Percentiles rank a stretch among this genome's conserved stretches.
Evolutionary conservation across 345 rosid genomes (phyloP).

Genomic region (Pugionium dolabratum): DNA sequence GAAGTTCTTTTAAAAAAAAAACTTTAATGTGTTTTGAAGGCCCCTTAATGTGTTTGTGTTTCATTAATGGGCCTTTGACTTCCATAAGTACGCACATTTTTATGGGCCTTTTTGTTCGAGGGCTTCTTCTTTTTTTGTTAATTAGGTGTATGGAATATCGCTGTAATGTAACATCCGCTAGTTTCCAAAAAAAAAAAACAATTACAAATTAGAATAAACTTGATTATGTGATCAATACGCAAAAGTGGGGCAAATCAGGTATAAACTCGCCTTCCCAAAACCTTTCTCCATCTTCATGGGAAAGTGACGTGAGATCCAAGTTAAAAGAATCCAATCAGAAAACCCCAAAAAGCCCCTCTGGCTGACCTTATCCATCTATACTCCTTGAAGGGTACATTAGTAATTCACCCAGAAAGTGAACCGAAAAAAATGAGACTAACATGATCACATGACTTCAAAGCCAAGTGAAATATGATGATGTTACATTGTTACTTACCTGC

Average conservation of each 20-base stretch:
- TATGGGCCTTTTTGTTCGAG: neutral
- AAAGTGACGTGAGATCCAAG: slow-evolving; percentile 53
- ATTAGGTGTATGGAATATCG: neutral
- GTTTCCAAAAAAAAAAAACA: neutral
- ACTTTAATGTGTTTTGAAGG: too few species aligned
- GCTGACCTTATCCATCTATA: neutral
- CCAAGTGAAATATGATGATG: slow-evolving; percentile 57
- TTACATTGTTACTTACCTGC: slow-evolving; percentile 65
- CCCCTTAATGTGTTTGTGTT: neutral
- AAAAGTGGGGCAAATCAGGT: slow-evolving; percentile 32
- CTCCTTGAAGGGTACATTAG: slow-evolving; percentile 31
- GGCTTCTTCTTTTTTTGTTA: neutral
- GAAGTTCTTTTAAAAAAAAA: too few species aligned
- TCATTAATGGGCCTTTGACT: neutral
- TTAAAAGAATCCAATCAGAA: slow-evolving; percentile 28
- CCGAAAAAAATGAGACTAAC: slow-evolving; percentile 20
- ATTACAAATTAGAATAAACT: neutral
- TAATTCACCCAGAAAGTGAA: slow-evolving; percentile 18
- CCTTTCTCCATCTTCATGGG: slow-evolving; percentile 51
- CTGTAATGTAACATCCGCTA: slow-evolving; percentile 17
- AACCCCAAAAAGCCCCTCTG: slow-evolving; percentile 22
- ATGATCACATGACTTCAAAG: slow-evolving; percentile 64
- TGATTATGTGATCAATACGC: slow-evolving; percentile 29
- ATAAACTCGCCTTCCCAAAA: slow-evolving; percentile 47
- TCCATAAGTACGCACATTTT: neutral